Base-by-base conservation (phyloP, 345 rosid genomes). In the Melaleuca quinquenervia region DNA sequence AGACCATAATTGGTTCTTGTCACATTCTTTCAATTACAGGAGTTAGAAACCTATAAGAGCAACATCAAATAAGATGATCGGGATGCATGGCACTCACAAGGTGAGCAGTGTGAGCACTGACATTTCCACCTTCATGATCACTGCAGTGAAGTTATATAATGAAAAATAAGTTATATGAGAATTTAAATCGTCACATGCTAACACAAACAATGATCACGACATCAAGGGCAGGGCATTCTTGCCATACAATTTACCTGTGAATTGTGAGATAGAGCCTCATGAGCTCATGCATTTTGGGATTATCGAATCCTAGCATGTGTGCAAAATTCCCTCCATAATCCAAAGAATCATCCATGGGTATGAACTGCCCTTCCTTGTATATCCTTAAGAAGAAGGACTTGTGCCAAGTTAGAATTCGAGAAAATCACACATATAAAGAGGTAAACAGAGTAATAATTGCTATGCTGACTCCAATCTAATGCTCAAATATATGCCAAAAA, bases 51-150 rank as follows among this genome's bases (percentile, higher is more conserved):
- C 53, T 27, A 52, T n/a, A 82, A 82, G 11, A 50, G 32, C 22
- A 84, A 41, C 51, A 26, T 70, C 48, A 9, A 32, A 70, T 70
- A 70, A 70, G 48, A 70, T 70, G 36, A 54, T 36, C 48, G 11
- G 84, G 10, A 58, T 32, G 36, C 55, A 58, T 52, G 41, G 80
- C 83, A 92, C 96, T 89, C 91, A 97, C 99, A 89, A 96, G 92
- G 89, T 96, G 99, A 86, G 98, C 99, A 75, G 99, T 94, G 93
- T 97, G 99, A 85, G 99, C 99, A 85, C 99, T 97, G 88, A 96
- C 99, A 90, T 96, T 97, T 82, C 99, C 99, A 84, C 99, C 99
- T 93, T 97, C 99, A 82, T 96, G 99, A 87, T 97, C 99, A 93
- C 99, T 97, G 93, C 86, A 91, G 82, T 82, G 86, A 45, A 85